Evolutionary conservation across 2,329 filamentous ascomycete species (phyloP), one percentile per base, ranked within the genome.

Genomic region (Ophiostoma pallidulum): DNA sequence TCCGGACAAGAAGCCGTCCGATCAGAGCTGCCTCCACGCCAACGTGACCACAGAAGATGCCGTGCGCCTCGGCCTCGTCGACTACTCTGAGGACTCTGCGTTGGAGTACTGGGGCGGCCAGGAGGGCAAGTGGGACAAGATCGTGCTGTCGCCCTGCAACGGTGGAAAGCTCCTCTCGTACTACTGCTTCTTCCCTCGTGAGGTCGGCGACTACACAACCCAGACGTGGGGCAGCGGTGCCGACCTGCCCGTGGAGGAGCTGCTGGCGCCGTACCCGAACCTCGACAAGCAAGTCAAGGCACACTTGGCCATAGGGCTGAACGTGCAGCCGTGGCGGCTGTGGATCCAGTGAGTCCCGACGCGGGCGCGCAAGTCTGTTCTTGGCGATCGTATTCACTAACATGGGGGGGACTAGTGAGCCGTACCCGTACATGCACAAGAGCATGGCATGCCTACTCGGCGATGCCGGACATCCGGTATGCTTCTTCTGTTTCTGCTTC

Each of bases 91-190:
- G 29, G 61, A 84, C 63, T 67, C 61, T 22, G 80, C 80, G 0
- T 66, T 86, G 0, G 78, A 86, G 60, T 85, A 83, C 66, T 85
- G 81, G 81, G 82, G 82, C 22, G 82, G 82, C 2, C 73, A 78
- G 45, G 75, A 80, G 46, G 66, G 64, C 47, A 52, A 45, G 18
- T 52, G 47, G 47, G 76, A 84, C 62, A 86, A 85, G 69, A 84
- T 86, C 49, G 81, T 85, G 5, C 66, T 85, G 2, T 83, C 79
- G 0, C 79, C 81, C 5, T 85, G 82, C 64, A 81, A 83, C 57
- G 74, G 73, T 19, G 80, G 80, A 45, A 74, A 74, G 51, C 41
- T 52, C 33, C 44, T 52, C 4, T 52, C 50, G 64, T 85, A 82
- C 64, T 85, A 85, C 64, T 83, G 80, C 64, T 84, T 84, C 68